Evolutionary conservation across 495 filamentous ascomycete species (phyloP), one percentile per base, ranked within the genome.

Genomic region (Parachaetomium inaequale): DNA sequence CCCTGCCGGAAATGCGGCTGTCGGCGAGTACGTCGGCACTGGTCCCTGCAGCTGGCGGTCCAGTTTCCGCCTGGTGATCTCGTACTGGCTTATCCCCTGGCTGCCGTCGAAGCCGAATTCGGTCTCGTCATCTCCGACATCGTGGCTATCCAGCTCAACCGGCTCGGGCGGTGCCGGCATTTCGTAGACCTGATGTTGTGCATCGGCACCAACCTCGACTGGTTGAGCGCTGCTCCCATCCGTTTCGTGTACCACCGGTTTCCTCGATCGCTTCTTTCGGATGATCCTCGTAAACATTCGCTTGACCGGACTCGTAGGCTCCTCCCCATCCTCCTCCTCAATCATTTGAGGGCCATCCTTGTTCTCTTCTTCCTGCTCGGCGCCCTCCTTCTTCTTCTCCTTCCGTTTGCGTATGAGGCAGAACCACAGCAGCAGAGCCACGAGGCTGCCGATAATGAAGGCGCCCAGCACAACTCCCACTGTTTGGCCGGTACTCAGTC

Each of bases 171-270:
- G 73, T 12, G 73, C 79, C 19, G 79, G 76, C 57, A 83, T 68
- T 62, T 82, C 79, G 53, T 79, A 82, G 7, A 80, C 65, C 64
- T 80, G 79, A 59, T 82, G 79, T 40, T 66, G 70, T 58, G 66
- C 71, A 54, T 82, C 78, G 7, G 78, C 78, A 12, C 68, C 77
- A 6, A 82, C 79, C 64, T 81, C 79, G 28, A 70, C 72, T 6
- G 75, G 69, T 26, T 74, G 68, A 4, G 52, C 11, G 14, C 63
- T 70, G 43, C 43, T 66, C 34, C 58, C 62, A 28, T 68, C 42
- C 10, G 66, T 59, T 31, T 68, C 67, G 28, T 67, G 63, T 12
- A 32, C 36, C 8, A 25, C 40, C 2, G 68, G 54, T 51, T 59
- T 60, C 62, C 65, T 68, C 14, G 67, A 70, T 32, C 61, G 68